Evolutionary conservation across 2,329 filamentous ascomycete species (phyloP).

Genomic region (Didymosphaeria variabile): DNA sequence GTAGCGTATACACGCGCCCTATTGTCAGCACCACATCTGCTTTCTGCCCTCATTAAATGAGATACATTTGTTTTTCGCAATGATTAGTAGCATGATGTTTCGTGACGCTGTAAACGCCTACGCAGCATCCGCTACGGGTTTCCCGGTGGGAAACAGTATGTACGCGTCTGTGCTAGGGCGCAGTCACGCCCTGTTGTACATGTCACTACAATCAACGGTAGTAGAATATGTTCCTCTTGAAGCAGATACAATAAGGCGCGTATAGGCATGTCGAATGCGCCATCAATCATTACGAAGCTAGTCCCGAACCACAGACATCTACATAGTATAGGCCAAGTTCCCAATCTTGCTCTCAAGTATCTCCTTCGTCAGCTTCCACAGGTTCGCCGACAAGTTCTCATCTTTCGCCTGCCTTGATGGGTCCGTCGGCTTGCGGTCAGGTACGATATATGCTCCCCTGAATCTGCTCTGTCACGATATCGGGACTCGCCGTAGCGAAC

Average conservation of each 20-base stretch:
- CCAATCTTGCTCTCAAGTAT: slow-evolving; percentile 55
- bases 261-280: neutral
- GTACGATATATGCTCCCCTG: slow-evolving; percentile 60
- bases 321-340: slow-evolving; percentile 40
- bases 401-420: slow-evolving; percentile 55
- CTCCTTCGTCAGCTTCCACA: slow-evolving; percentile 58
- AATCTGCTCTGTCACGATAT: slow-evolving; percentile 55
- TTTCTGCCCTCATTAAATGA: neutral
- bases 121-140: neutral
- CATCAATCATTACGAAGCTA: slow-evolving; percentile 4
- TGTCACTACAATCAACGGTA: slow-evolving; percentile 11
- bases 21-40: neutral
- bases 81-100: neutral
- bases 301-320: slow-evolving; percentile 10
- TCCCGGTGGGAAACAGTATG: neutral
- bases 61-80: neutral
- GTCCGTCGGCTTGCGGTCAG: slow-evolving; percentile 58
- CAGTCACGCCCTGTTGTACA: slow-evolving; percentile 15
- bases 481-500: slow-evolving; percentile 58
- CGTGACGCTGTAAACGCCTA: neutral
- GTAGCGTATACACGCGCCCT: slow-evolving; percentile 4
- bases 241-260: slow-evolving; percentile 9
- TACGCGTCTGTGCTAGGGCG: neutral
- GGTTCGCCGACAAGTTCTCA: slow-evolving; percentile 53
- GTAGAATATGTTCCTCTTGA: neutral